Evolutionary conservation across 2,329 filamentous ascomycete species (phyloP), one percentile per base, ranked within the genome.

Genomic region (Aspergillus sp.): DNA sequence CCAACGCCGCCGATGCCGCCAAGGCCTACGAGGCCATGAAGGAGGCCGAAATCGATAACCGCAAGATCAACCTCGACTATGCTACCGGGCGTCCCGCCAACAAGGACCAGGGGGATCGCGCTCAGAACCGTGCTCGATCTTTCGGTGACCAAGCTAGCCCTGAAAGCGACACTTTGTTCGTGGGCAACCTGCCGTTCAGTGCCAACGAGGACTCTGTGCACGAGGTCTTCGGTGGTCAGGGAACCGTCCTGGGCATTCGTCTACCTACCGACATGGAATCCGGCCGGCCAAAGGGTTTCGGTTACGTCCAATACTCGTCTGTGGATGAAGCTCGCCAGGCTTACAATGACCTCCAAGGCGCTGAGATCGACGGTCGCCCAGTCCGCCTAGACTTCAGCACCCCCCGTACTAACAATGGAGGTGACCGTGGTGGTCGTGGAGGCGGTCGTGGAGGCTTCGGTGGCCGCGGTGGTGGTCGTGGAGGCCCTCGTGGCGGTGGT

Each of bases 141-240:
- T 93, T 88, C 73, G 93, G 93, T 64, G 93, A 97, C 76, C 82
- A 85, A 67, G 80, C 87, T 71, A 93, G 89, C 81, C 85, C 90
- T 62, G 88, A 90, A 73, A 90, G 87, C 73, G 89, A 93, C 66
- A 97, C 93, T 43, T 84, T 97, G 59, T 97, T 95, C 78, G 86
- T 96, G 65, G 93, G 92, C 69, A 97, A 97, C 83, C 80, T 97
- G 65, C 87, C 90, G 51, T 97, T 96, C 79, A 86, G 90, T 64
- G 86, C 88, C 69, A 86, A 89, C 69, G 90, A 96, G 80, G 89
- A 93, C 56, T 78, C 81, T 64, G 83, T 97, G 66, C 83, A 82
- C 62, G 85, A 88, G 67, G 86, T 89, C 74, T 96, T 96, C 81
- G 80, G 80, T 68, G 84, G 89, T 66, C 83, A 87, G 67, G 86